phyloP scores from a whole-genome alignment of 306 rosid species.

The Arachis hypogaea region DNA sequence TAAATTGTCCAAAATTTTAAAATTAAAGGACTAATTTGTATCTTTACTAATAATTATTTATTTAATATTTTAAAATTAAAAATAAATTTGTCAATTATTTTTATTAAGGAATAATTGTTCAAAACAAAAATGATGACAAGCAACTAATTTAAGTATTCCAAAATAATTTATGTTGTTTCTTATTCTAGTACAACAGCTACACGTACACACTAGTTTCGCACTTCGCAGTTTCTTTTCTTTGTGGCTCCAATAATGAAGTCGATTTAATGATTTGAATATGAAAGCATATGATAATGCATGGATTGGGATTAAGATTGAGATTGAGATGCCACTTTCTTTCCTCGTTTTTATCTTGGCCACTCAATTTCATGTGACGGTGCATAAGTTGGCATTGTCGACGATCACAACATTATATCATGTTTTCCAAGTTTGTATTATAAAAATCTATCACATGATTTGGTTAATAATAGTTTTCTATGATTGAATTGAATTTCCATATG shows the following conservation, averaged over 20 bases:
- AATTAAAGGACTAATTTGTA: too few relatives aligned
- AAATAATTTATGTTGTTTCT: too few relatives aligned
- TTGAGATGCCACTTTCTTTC: background rate
- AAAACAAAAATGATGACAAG: too few relatives aligned
- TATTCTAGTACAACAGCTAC: too few relatives aligned
- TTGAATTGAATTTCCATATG: background rate
- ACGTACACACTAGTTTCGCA: background rate
- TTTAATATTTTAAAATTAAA: too few relatives aligned
- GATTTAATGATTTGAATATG: constrained; percentile 29
- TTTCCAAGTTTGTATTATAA: background rate
- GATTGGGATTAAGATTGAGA: background rate
- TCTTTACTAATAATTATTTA: too few relatives aligned
- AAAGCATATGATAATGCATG: constrained; percentile 21
- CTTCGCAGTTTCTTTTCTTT: background rate
- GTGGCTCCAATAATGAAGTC: constrained; percentile 15
- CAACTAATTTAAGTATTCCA: too few relatives aligned
- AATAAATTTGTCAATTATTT: too few relatives aligned
- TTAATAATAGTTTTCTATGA: background rate
- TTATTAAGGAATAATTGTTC: too few relatives aligned
- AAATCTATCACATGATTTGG: background rate
- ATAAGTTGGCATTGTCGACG: constrained; percentile 33
- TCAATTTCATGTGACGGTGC: constrained; percentile 37
- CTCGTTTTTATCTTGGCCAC: background rate
- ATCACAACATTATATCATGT: background rate
- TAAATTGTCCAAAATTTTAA: too few relatives aligned